phyloP scores from a whole-genome alignment of 345 rosid genomes.

The Boechera divaricarpa region DNA sequence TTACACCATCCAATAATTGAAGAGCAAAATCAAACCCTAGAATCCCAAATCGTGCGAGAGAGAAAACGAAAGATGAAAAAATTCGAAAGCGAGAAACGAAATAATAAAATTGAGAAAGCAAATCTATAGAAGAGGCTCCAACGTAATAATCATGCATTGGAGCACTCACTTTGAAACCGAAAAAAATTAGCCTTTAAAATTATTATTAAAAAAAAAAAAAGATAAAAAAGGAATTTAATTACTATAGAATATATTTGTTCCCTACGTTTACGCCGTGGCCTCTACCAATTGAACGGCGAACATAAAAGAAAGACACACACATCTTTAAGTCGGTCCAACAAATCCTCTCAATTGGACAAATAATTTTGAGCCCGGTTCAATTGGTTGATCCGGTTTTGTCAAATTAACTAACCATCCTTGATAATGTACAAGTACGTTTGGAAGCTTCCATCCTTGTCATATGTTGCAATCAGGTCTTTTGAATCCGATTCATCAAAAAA shows the following conservation, averaged over 20 bases:
- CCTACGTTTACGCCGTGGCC: slow-evolving; percentile 38
- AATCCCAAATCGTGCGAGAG: background rate
- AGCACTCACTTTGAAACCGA: slow-evolving; percentile 31
- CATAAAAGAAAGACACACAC: background rate
- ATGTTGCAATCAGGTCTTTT: slow-evolving; percentile 14
- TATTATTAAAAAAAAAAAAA: background rate
- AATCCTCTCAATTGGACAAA: background rate
- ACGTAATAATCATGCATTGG: slow-evolving; percentile 45
- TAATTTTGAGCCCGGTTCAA: background rate
- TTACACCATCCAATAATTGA: slow-evolving; percentile 41
- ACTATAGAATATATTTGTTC: background rate
- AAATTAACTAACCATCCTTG: background rate
- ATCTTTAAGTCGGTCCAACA: background rate
- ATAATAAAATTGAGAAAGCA: slow-evolving; percentile 12
- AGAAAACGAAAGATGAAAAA: background rate
- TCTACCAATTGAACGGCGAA: slow-evolving; percentile 34
- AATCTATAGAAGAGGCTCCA: slow-evolving; percentile 31
- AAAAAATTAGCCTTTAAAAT: background rate
- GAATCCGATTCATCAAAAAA: slow-evolving; percentile 12
- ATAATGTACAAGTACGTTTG: background rate
- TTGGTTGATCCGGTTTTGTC: slow-evolving; percentile 3
- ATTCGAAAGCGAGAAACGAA: background rate
- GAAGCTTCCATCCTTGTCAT: slow-evolving; percentile 10
- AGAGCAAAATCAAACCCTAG: slow-evolving; percentile 27
- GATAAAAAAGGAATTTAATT: background rate